These are phyloP conservation scores for Cenchrus americanus DNA, from an alignment of 176 grass and related monocot genomes.

Conservation along the genomic window DNA sequence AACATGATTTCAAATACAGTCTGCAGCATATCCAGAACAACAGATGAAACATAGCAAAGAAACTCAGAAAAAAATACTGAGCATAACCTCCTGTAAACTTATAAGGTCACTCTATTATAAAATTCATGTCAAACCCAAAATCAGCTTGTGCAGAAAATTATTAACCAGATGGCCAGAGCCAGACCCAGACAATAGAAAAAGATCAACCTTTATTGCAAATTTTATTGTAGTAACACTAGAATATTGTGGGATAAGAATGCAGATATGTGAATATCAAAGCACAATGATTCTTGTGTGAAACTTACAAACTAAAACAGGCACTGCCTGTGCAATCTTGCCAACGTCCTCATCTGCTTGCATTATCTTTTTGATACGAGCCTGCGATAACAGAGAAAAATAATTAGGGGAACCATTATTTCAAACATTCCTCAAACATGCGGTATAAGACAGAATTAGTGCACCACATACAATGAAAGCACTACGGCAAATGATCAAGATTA, in stretches of 20 bases:
- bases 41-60: not conserved
- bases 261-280: conserved; percentile 21
- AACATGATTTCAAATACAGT: conserved; percentile 9
- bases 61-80: conserved; percentile 3
- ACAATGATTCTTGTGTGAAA: conserved; percentile 24
- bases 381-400: conserved; percentile 31
- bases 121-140: not conserved
- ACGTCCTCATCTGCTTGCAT: conserved; percentile 99
- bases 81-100: not conserved
- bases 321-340: conserved; percentile 92
- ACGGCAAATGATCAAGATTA: conserved; percentile 18
- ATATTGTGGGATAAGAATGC: not conserved
- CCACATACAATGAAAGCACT: not conserved
- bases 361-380: conserved; percentile 99
- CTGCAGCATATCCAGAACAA: not conserved
- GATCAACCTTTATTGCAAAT: not conserved
- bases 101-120: not conserved
- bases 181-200: not conserved
- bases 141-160: not conserved
- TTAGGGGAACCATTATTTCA: conserved; percentile 27
- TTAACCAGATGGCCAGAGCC: not conserved
- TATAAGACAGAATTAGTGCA: not conserved
- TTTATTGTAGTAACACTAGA: not conserved
- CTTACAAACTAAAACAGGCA: conserved; percentile 99
- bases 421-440: conserved; percentile 7